Conservation (phyloP, 2,329 filamentous ascomycete species). For the Colletotrichum liaoningense region DNA sequence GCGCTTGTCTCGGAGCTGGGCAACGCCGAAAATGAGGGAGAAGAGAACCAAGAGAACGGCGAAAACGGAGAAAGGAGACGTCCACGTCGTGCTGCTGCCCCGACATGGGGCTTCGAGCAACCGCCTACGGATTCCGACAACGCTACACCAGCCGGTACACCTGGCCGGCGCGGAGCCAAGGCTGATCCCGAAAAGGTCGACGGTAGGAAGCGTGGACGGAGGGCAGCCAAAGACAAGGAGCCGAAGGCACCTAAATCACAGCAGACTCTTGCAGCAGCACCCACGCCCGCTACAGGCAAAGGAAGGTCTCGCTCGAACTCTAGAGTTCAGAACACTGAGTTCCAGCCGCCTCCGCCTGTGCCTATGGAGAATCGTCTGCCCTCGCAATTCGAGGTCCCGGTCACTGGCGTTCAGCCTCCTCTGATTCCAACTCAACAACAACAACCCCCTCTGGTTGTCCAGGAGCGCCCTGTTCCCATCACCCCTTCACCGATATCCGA, state of each 20-base stretch:
- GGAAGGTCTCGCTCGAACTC: conserved; percentile 67
- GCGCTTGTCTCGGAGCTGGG: conserved; percentile 75
- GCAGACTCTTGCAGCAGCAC: conserved; percentile 56
- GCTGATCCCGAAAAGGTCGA: conserved; percentile 56
- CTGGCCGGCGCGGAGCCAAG: conserved; percentile 63
- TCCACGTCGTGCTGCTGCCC: conserved; percentile 74
- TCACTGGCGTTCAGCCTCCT: conserved; percentile 55
- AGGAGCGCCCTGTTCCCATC: conserved; percentile 50
- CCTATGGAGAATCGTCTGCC: conserved; percentile 55
- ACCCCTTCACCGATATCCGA: conserved; percentile 58
- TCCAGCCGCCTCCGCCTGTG: conserved; percentile 48
- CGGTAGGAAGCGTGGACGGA: conserved; percentile 53
- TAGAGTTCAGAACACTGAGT: conserved; percentile 58
- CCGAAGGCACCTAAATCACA: conserved; percentile 52
- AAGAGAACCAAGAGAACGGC: conserved; percentile 66
- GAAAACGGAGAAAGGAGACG: conserved; percentile 71
- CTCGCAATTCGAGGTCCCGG: conserved; percentile 56
- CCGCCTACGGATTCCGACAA: conserved; percentile 69
- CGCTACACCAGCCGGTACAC: conserved; percentile 67
- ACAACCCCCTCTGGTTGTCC: conserved; percentile 31
- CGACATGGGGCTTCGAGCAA: conserved; percentile 77
- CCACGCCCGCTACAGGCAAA: conserved; percentile 53
- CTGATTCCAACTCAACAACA: conserved; percentile 46
- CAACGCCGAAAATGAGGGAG: conserved; percentile 67
- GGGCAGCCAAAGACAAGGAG: conserved; percentile 54